Percentiles rank a stretch among this genome's conserved stretches.
Evolutionary conservation across 2,329 filamentous ascomycete genomes (phyloP).

Genomic region (Epichloe sp.): DNA sequence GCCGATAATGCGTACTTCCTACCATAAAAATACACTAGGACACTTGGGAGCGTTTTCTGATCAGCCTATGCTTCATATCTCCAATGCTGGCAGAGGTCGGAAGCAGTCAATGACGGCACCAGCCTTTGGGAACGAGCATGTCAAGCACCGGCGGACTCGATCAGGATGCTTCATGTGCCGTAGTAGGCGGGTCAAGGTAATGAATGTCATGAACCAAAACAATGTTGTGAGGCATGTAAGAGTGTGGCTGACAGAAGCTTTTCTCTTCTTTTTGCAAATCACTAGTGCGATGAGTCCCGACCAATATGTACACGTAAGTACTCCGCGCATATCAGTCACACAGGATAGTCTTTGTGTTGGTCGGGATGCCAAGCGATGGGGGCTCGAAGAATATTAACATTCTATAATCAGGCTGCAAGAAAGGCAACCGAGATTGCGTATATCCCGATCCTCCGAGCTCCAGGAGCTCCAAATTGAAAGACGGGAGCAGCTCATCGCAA

Average conservation of each 20-base stretch:
- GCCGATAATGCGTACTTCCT: constrained; percentile 26
- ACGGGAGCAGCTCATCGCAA: constrained; percentile 22
- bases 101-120: constrained; percentile 32
- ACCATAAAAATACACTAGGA: constrained; percentile 27
- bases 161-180: constrained; percentile 92
- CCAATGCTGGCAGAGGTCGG: constrained; percentile 35
- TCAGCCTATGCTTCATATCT: constrained; percentile 32
- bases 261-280: not conserved
- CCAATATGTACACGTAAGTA: constrained; percentile 68
- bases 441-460: constrained; percentile 60
- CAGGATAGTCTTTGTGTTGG: not conserved
- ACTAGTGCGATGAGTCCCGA: constrained; percentile 76
- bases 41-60: constrained; percentile 39
- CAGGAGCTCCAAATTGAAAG: constrained; percentile 28
- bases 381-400: not conserved
- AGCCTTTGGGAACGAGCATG: constrained; percentile 45
- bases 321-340: not conserved
- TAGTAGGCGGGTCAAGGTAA: constrained; percentile 68
- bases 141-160: constrained; percentile 85
- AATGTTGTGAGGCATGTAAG: constrained; percentile 8
- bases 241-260: constrained; percentile 13
- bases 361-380: not conserved
- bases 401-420: constrained; percentile 61
- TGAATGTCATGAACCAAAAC: constrained; percentile 2
- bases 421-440: constrained; percentile 79